Percentiles rank a stretch among this genome's conserved stretches.
Conservation (phyloP, 176 grass and related monocot species). For the Oryza glumipatula region DNA sequence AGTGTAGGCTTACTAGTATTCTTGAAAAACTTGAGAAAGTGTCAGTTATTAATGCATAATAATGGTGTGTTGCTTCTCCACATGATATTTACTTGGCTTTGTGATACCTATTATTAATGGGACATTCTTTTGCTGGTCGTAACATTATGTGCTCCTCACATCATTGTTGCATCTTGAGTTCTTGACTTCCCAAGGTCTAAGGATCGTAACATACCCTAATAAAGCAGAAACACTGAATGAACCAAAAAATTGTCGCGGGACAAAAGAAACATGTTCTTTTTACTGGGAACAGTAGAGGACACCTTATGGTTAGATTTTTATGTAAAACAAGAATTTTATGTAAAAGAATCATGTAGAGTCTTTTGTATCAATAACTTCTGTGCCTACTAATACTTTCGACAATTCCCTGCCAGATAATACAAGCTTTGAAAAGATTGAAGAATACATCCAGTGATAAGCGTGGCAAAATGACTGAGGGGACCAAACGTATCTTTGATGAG, state of each 20-base stretch:
- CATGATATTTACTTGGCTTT: not conserved
- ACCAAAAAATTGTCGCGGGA: not conserved
- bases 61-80: not conserved
- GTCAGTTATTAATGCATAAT: not conserved
- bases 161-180: not conserved
- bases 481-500: constrained; percentile 84
- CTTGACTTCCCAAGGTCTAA: not conserved
- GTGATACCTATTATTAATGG: not conserved
- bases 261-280: not conserved
- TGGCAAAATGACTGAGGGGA: constrained; percentile 72
- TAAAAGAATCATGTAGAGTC: not conserved
- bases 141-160: not conserved
- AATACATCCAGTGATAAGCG: constrained; percentile 67
- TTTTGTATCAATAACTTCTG: constrained; percentile 7
- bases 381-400: constrained; percentile 9
- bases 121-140: not conserved
- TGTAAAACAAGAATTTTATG: no score
- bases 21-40: constrained; percentile 12
- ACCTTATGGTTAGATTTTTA: no score
- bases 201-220: not conserved
- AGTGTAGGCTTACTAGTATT: not conserved
- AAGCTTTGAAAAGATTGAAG: constrained; percentile 93
- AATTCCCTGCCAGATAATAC: constrained; percentile 62
- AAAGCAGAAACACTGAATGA: not conserved
- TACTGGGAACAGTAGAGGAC: no score